Conservation (phyloP, 306 rosid genomes). For the Mimosa bimucronata region DNA sequence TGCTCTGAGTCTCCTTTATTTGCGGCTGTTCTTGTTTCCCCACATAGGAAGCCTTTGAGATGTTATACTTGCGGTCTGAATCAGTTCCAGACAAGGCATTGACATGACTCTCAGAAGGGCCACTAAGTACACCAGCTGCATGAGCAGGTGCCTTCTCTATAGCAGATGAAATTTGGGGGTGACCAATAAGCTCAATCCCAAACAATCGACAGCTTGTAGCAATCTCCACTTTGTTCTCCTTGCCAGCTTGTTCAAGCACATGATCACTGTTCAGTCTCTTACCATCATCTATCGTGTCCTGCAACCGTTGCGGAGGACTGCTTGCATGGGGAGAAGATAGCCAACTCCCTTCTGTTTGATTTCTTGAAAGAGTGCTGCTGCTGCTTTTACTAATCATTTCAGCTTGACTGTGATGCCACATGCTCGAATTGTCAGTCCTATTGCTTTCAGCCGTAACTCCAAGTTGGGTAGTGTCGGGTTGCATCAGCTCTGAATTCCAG, state of each 20-base stretch:
- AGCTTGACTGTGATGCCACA: conserved; percentile 60
- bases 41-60: conserved; percentile 58
- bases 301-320: conserved; percentile 56
- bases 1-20: conserved; percentile 65
- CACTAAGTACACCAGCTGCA: conserved; percentile 30
- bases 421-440: conserved; percentile 51
- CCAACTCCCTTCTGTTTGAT: conserved; percentile 64
- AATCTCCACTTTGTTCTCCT: conserved; percentile 64
- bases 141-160: conserved; percentile 47
- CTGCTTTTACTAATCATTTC: conserved; percentile 56
- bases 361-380: conserved; percentile 52
- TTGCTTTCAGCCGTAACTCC: conserved; percentile 53
- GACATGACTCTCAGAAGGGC: conserved; percentile 48
- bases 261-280: conserved; percentile 56
- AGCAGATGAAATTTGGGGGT: conserved; percentile 42
- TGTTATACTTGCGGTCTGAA: conserved; percentile 57
- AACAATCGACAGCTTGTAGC: conserved; percentile 68
- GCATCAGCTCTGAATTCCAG: conserved; percentile 58
- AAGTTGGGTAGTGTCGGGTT: conserved; percentile 53
- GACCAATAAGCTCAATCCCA: conserved; percentile 69
- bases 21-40: conserved; percentile 52
- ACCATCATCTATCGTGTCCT: conserved; percentile 63
- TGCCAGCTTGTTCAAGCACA: conserved; percentile 53
- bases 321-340: conserved; percentile 56
- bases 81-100: conserved; percentile 51